These are phyloP conservation scores for Monilinia laxa DNA, from an alignment of 2,329 filamentous ascomycete species.

Conservation along the genomic window DNA sequence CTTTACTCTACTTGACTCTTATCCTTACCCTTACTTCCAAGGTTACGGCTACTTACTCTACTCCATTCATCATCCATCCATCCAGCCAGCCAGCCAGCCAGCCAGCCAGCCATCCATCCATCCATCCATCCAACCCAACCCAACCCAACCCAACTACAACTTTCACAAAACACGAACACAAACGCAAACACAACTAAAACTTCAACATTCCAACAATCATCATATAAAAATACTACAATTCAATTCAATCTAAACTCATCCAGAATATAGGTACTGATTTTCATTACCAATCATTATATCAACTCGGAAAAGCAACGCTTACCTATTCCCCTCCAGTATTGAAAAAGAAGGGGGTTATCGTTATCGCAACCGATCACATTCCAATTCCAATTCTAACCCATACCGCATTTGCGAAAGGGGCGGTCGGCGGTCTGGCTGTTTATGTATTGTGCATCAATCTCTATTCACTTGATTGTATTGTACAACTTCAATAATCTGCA, in stretches of 20 bases:
- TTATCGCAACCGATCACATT: slow-evolving; percentile 19
- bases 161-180: too few relatives aligned
- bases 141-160: too few relatives aligned
- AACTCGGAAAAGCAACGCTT: neutral
- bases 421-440: slow-evolving; percentile 15
- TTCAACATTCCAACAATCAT: too few relatives aligned
- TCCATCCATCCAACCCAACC: too few relatives aligned
- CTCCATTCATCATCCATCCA: too few relatives aligned
- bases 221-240: neutral
- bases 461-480: slow-evolving; percentile 18
- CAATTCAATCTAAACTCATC: neutral
- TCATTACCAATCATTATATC: neutral
- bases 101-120: too few relatives aligned
- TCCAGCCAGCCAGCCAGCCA: too few relatives aligned
- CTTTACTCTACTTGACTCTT: too few relatives aligned
- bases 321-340: neutral
- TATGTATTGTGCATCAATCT: slow-evolving; percentile 21
- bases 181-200: too few relatives aligned
- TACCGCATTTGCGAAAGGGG: slow-evolving; percentile 14
- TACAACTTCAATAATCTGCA: slow-evolving; percentile 21
- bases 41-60: too few relatives aligned
- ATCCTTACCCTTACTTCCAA: too few relatives aligned
- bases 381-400: neutral
- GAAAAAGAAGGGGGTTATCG: slow-evolving; percentile 8
- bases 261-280: neutral